Evolutionary conservation across 768 basidiomycete species (phyloP), one percentile per base, ranked within the genome.

Genomic region (Crassisporium funariophilum): DNA sequence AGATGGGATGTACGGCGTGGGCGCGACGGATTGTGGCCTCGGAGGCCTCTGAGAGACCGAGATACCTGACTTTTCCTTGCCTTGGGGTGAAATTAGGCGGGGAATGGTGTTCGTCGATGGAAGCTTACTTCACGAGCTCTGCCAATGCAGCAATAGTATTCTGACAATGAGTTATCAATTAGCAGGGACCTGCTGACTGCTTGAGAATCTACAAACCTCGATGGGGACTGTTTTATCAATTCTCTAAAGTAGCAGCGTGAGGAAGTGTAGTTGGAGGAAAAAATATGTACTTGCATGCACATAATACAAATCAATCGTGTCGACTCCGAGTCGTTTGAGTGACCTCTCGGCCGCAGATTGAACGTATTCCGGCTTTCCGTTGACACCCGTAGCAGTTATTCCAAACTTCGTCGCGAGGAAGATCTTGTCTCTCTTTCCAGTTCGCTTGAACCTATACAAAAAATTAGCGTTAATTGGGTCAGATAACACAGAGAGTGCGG

Each of bases 341-440:
- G 76, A 75, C 45, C 41, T 63, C 15, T 73, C 61, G 31, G 70
- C 39, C 0, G 67, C 60, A 36, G 67, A 54, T 2, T 60, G 61
- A 9, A 71, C 69, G 44, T 77, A 73, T 39, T 71, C 62, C 0
- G 72, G 66, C 44, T 44, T 72, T 40, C 46, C 67, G 46, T 61
- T 50, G 15, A 13, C 23, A 21, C 48, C 57, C 15, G 38, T 55
- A 21, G 39, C 29, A 5, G 41, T 45, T 19, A 63, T 50, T 1
- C 68, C 60, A 15, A 59, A 65, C 48, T 86, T 86, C 13, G 82
- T 83, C 4, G 81, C 81, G n/a, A 86, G 71, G 64, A 84, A 86
- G 24, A 83, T 79, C 23, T 77, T 67, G 17, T 65, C 50, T 21
- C 78, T 67, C 38, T 76, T 77, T 5, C 77, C 79, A 5, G 74